Evolutionary conservation across 495 filamentous ascomycete species (phyloP), one percentile per base, ranked within the genome.

Genomic region (Lepidopterella palustris): DNA sequence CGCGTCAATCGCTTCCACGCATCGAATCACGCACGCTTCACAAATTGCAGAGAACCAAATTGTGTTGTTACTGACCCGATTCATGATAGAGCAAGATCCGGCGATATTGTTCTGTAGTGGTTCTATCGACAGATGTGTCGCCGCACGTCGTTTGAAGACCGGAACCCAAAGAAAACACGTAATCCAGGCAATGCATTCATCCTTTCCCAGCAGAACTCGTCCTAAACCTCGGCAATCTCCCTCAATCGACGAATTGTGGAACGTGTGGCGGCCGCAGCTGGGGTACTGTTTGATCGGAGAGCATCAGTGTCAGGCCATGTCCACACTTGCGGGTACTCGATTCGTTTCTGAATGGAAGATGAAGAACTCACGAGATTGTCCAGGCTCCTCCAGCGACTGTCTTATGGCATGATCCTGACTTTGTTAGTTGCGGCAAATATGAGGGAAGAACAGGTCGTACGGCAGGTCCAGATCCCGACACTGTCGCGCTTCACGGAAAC

Each of bases 391-490:
- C 93, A 75, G 93, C 93, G 68, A 96, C 85, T 62, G 84, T 87
- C 88, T 95, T 96, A 56, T 55, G 66, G 56, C 62, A 61, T 24
- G 56, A 10, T 9, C 27, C 58, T 42, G 56, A 65, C 62, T 70
- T 65, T 77, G 88, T 84, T 84, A 91, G 96, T 26, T 27, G 2
- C 25, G 11, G n/a, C n/a, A n/a, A n/a, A n/a, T n/a, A n/a, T n/a
- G n/a, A n/a, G n/a, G n/a, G n/a, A 23, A 23, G 13, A 27, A 50
- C 47, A 23, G 18, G 25, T 20, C 52, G 85, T 81, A 78, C 82
- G 87, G 86, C 93, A 98, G 76, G 85, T 81, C 93, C 93, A 97
- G 83, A 97, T 97, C 70, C 93, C 95, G 68, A 95, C 89, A 55
- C 90, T 83, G 65, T 89, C 79, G 64, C 93, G 84, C 84, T 93